Evolutionary conservation across 1,284 basidiomycete species (phyloP), one percentile per base, ranked within the genome.

Genomic region (Somion occarium): DNA sequence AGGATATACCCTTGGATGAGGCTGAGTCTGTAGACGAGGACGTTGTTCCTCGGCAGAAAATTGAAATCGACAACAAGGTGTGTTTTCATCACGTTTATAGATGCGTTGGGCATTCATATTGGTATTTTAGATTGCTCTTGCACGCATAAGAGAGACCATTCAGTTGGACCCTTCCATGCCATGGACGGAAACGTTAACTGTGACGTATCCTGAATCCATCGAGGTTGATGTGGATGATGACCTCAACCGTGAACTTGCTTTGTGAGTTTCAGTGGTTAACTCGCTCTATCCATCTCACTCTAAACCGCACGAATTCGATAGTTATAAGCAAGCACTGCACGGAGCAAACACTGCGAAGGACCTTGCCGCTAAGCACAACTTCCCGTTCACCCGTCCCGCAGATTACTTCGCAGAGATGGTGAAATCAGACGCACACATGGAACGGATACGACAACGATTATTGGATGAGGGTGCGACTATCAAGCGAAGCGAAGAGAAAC

Each of bases 351-450:
- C 79, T 38, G 94, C 93, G 0, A 85, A 84, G 46, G 66, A 79
- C 19, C 82, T 92, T 25, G 91, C 92, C 44, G 69, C 76, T 27
- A 85, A 88, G 61, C 81, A 87, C 58, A 77, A 81, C 43, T 78
- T 96, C 57, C 85, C 93, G 1, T 99, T 98, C 71, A 87, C 89
- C 9, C 87, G 97, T n/a, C 96, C 96, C 0, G 62, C 80, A 0
- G 97, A 99, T 72, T 99, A 94, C 69, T 99, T 98, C 63, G 96
- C 96, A 19, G 96, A 99, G 73, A 99, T 99, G 96, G 89, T 98
- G 62, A 99, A 99, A 73, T 88, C 87, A 23, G 97, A 99, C 64
- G 79, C 91, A 20, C 97, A 99, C 72, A 99, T 99, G 97, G 94
- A 98, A 68, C 84, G 93, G 45, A 92, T 99, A 60, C 87, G 97